phyloP scores from a whole-genome alignment of 768 basidiomycete species.

The Auricularia cornea region DNA sequence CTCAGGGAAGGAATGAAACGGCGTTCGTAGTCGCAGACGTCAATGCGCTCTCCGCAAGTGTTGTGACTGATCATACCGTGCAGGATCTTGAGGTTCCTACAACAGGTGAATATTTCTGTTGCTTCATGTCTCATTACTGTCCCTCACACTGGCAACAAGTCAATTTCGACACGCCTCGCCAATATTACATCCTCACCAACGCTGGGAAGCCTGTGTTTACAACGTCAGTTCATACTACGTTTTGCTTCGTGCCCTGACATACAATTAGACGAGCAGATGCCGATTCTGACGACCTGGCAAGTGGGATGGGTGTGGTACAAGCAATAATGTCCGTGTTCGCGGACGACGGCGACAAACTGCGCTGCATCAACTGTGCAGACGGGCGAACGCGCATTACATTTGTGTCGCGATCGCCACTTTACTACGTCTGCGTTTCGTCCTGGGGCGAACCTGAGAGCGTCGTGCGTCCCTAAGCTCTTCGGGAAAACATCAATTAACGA shows the following conservation, averaged over 20 bases:
- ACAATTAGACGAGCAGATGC: constrained; percentile 44
- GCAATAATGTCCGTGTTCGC: constrained; percentile 93
- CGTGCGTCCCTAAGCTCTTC: constrained; percentile 42
- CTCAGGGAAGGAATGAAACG: constrained; percentile 2
- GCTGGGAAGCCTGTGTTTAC: constrained; percentile 97
- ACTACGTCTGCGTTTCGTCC: constrained; percentile 83
- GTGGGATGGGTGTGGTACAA: constrained; percentile 86
- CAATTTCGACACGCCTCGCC: constrained; percentile 35
- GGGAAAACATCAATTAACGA: background rate
- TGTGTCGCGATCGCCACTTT: constrained; percentile 76
- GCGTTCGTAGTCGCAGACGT: constrained; percentile 16
- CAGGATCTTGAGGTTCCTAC: constrained; percentile 10
- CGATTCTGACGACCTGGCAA: constrained; percentile 59
- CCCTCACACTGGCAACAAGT: too few species aligned
- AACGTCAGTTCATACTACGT: constrained; percentile 44
- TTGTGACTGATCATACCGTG: constrained; percentile 4
- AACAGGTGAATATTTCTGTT: background rate
- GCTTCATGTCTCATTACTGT: too few species aligned
- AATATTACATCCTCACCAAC: constrained; percentile 89
- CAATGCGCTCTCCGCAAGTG: constrained; percentile 28
- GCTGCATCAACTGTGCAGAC: constrained; percentile 61
- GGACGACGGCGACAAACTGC: constrained; percentile 79
- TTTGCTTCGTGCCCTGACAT: background rate
- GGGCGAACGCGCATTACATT: constrained; percentile 81
- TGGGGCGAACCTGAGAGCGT: constrained; percentile 97